Conservation (phyloP, 2,329 filamentous ascomycete species). For the Paracoccidioides brasiliensis region DNA sequence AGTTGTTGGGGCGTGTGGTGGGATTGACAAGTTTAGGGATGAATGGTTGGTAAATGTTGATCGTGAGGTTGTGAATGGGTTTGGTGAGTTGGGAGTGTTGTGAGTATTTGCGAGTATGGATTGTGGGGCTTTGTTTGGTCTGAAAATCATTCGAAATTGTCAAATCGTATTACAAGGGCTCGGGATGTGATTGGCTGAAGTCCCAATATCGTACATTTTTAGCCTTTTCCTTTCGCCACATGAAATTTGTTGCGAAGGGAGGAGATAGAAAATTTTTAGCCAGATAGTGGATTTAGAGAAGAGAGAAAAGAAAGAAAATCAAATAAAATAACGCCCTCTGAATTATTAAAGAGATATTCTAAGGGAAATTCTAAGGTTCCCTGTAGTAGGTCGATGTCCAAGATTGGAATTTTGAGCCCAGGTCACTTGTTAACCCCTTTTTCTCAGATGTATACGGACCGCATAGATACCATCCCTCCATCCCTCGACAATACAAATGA, state of each 20-base stretch:
- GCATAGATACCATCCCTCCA: too few species aligned
- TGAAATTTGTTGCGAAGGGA: too few species aligned
- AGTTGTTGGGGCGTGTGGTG: conserved; percentile 28
- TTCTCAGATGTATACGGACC: too few species aligned
- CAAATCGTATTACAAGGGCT: neutral
- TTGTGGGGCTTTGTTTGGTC: neutral
- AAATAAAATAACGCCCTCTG: neutral
- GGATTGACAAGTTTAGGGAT: conserved; percentile 29
- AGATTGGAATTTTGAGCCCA: too few species aligned
- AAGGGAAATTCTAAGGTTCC: too few species aligned
- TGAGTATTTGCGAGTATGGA: neutral
- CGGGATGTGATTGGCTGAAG: too few species aligned
- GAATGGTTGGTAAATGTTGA: conserved; percentile 34
- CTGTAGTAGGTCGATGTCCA: too few species aligned
- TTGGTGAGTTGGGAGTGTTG: conserved; percentile 11
- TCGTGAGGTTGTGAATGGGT: conserved; percentile 25
- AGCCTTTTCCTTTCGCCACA: too few species aligned
- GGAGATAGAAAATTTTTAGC: neutral
- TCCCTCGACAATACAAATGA: too few species aligned
- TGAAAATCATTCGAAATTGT: neutral
- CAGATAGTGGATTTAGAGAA: neutral
- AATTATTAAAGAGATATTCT: too few species aligned
- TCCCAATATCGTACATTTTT: too few species aligned
- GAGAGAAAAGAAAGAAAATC: neutral
- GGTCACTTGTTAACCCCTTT: too few species aligned